These are phyloP conservation scores for Saccharum hybrid DNA, from an alignment of 202 grass and related monocot species.

Conservation along the genomic window DNA sequence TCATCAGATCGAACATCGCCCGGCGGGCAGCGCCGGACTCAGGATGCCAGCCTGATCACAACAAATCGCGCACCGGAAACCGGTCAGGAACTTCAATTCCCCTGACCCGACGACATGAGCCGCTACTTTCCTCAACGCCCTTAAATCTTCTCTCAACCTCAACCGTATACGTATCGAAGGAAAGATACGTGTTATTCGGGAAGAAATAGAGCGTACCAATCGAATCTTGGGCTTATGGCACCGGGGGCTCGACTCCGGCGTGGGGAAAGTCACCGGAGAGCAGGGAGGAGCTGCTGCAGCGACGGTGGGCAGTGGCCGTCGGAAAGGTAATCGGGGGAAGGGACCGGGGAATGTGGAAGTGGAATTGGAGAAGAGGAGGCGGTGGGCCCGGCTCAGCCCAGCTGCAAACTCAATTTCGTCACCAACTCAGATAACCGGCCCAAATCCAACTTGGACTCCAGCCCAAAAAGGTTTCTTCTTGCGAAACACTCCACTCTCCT, in stretches of 20 bases:
- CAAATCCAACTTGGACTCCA: not conserved
- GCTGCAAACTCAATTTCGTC: not conserved
- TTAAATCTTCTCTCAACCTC: not conserved
- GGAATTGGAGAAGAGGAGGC: not conserved
- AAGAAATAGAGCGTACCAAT: slow-evolving; percentile 21
- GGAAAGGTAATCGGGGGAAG: not conserved
- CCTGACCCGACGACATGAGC: not conserved
- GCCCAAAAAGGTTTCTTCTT: slow-evolving; percentile 40
- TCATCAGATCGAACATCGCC: not conserved
- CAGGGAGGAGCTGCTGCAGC: too few relatives aligned
- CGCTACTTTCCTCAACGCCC: slow-evolving; percentile 8
- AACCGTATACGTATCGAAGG: not conserved
- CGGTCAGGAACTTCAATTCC: not conserved
- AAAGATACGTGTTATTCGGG: not conserved
- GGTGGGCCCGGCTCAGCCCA: not conserved
- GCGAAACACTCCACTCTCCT: slow-evolving; percentile 38
- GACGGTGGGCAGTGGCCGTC: not conserved
- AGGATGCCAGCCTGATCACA: not conserved
- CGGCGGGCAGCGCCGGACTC: not conserved
- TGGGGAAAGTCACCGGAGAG: not conserved
- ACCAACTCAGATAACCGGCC: not conserved
- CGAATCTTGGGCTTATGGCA: not conserved
- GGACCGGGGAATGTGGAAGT: too few relatives aligned
- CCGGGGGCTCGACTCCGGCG: not conserved
- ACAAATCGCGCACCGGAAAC: not conserved